Base-by-base conservation (phyloP, 108 stramenopile species). In the Stephanodiscus triporus region DNA sequence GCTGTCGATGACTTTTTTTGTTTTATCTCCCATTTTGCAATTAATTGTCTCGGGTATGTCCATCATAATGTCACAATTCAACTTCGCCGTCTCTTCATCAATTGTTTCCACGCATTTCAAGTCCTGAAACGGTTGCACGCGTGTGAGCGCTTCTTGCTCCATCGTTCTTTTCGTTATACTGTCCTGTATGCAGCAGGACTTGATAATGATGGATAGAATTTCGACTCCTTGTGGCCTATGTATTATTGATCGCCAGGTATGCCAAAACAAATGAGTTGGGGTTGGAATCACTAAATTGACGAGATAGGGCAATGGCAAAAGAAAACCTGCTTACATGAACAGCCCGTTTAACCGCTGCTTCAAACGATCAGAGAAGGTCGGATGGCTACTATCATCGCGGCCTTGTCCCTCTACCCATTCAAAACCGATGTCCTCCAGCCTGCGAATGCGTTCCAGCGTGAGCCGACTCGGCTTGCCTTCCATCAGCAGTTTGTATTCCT, bases 11-110 rank as follows among this genome's bases (percentile, higher is more conserved):
- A 84, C 68, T 45, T 77, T 45, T 5, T 2, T 4, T 27, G 83
- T 86, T 64, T 86, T 83, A 55, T 79, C 80, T 47, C 63, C 62
- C 83, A 86, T 80, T 64, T 84, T 79, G 48, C 69, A 36, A 22
- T 48, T 51, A 38, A 83, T 86, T 54, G 83, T n/a, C 79, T 54
- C 69, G 29, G 47, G 85, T 82, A 29, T 81, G 85, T 2, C 32
- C 32, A 5, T 5, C 32, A 5, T 5, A 34, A 34, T 5, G 32
- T 2, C 32, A 5, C 5, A 2, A 34, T 34, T 34, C 32, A 34
- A 34, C 32, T 34, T 34, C 32, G 32, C 32, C 32, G 5, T 5
- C 32, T 34, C 32, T 34, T 34, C 32, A 34, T 34, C 5, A 4
- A 34, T 34, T 34, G 32, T 34, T 34, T 34, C 32, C 32, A 5